phyloP scores from a whole-genome alignment of 2,329 filamentous ascomycete species.

The Alternaria triticimaculans region DNA sequence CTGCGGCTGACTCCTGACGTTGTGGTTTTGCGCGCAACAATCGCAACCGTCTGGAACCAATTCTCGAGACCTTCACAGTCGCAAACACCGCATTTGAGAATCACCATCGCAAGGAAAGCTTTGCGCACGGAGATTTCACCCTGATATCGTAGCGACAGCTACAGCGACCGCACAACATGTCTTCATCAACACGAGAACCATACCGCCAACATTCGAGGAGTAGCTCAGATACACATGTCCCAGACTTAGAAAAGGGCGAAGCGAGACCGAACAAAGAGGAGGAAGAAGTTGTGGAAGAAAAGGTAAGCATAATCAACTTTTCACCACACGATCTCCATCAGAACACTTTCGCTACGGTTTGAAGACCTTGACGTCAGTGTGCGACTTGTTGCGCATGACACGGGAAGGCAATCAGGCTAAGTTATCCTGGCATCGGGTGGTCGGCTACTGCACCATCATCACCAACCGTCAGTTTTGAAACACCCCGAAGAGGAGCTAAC shows the following conservation, averaged over 20 bases:
- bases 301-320: slow-evolving; percentile 12
- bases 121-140: background rate
- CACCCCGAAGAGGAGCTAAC: background rate
- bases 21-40: background rate
- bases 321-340: background rate
- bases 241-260: slow-evolving; percentile 28
- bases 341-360: background rate
- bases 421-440: background rate
- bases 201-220: slow-evolving; percentile 27
- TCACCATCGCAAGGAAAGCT: background rate
- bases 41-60: background rate
- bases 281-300: background rate
- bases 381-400: background rate
- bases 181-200: slow-evolving; percentile 15
- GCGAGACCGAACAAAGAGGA: slow-evolving; percentile 12
- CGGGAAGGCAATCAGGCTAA: background rate
- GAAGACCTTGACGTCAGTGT: background rate
- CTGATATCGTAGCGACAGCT: background rate
- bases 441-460: background rate
- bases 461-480: background rate
- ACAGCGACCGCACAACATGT: slow-evolving; percentile 19
- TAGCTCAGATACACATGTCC: slow-evolving; percentile 28
- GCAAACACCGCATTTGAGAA: background rate
- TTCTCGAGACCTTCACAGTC: background rate
- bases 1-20: background rate